These are phyloP conservation scores for Clohesyomyces aquaticus DNA, from an alignment of 495 filamentous ascomycete species.

Conservation along the genomic window DNA sequence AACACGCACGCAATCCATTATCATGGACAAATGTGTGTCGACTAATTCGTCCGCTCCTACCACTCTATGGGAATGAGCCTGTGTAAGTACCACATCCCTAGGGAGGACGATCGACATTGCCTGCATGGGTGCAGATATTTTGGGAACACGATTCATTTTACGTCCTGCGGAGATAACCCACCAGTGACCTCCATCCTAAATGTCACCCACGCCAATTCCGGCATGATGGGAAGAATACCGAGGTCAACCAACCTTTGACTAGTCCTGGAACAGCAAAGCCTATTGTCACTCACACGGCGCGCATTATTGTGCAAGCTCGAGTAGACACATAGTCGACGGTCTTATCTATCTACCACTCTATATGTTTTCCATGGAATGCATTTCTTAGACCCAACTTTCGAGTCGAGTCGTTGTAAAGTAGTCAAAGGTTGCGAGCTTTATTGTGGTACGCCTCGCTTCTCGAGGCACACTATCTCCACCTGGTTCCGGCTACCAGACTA, in stretches of 20 bases:
- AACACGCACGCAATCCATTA: background rate
- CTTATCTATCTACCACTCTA: too few species aligned
- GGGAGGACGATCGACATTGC: background rate
- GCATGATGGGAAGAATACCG: background rate
- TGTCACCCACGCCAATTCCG: background rate
- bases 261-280: background rate
- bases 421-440: background rate
- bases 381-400: background rate
- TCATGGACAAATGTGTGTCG: background rate
- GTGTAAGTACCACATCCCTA: background rate
- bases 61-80: too few species aligned
- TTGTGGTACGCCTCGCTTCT: constrained; percentile 5
- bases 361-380: background rate
- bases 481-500: background rate
- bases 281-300: background rate
- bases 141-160: background rate
- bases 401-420: background rate
- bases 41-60: too few species aligned
- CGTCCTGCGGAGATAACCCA: background rate
- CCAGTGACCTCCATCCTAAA: background rate
- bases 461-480: background rate
- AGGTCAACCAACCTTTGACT: background rate
- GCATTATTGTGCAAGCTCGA: background rate
- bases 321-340: background rate
- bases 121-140: background rate